Conservation (phyloP, 2,329 filamentous ascomycete genomes). For the Chrysoporthe cubensis region DNA sequence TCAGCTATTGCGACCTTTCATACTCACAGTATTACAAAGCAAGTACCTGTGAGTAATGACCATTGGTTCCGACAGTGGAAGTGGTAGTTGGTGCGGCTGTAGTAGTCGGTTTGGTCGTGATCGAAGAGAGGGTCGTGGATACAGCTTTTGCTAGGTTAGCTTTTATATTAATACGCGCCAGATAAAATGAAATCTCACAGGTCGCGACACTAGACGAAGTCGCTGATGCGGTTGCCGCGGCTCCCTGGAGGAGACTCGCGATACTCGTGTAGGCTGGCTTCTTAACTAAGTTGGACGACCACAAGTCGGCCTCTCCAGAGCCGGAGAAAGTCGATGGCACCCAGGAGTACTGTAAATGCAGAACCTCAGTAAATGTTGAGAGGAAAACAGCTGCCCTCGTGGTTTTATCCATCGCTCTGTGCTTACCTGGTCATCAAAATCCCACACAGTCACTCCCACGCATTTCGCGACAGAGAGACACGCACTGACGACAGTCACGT, state of each 20-base stretch:
- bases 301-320: constrained; percentile 42
- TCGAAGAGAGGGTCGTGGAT: neutral
- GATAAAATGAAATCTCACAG: neutral
- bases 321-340: constrained; percentile 43
- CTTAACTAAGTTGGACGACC: constrained; percentile 40
- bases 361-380: neutral
- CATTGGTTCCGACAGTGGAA: neutral
- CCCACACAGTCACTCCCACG: constrained; percentile 49
- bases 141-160: constrained; percentile 3
- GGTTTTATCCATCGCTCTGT: neutral
- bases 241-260: constrained; percentile 17
- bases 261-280: constrained; percentile 42
- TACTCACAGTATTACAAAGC: neutral
- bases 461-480: constrained; percentile 42
- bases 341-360: constrained; percentile 40
- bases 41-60: constrained; percentile 8
- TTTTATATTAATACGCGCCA: neutral
- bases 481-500: constrained; percentile 43
- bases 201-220: neutral
- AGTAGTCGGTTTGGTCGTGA: neutral
- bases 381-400: neutral
- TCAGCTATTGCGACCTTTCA: neutral
- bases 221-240: constrained; percentile 13
- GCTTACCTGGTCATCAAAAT: constrained; percentile 42
- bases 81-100: constrained; percentile 5